Conservation (phyloP, 2,329 filamentous ascomycete genomes). For the Trichoderma citrinoviride region DNA sequence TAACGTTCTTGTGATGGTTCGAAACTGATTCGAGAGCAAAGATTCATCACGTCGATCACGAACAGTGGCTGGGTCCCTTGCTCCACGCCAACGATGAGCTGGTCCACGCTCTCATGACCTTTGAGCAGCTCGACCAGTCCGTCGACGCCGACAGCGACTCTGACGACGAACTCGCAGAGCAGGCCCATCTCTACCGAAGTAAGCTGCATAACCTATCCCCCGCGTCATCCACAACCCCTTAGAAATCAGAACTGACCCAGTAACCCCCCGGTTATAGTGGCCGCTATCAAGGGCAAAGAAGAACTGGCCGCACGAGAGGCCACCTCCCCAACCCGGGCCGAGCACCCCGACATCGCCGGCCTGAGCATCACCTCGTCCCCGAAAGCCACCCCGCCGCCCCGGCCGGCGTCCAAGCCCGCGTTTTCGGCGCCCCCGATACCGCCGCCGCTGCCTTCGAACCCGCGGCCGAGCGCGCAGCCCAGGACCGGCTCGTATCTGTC, state of each 20-base stretch:
- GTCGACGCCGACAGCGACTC: constrained; percentile 74
- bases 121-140: constrained; percentile 86
- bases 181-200: constrained; percentile 64
- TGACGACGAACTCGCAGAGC: constrained; percentile 65
- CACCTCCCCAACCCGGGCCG: constrained; percentile 41
- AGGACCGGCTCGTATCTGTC: constrained; percentile 27
- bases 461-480: constrained; percentile 34
- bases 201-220: constrained; percentile 27
- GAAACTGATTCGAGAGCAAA: constrained; percentile 29
- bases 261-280: constrained; percentile 41
- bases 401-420: constrained; percentile 46
- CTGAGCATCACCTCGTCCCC: constrained; percentile 44
- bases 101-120: constrained; percentile 89
- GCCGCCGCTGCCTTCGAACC: constrained; percentile 37
- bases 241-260: neutral
- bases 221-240: too few species aligned
- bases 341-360: constrained; percentile 44
- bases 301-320: constrained; percentile 34
- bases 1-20: neutral
- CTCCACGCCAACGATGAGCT: constrained; percentile 95
- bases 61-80: constrained; percentile 87
- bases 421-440: constrained; percentile 34
- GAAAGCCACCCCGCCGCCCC: constrained; percentile 45
- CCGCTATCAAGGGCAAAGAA: constrained; percentile 51
- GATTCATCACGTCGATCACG: constrained; percentile 87